Evolutionary conservation across 1,284 basidiomycete genomes (phyloP).

Genomic region (Filobasidium uniguttulatum): DNA sequence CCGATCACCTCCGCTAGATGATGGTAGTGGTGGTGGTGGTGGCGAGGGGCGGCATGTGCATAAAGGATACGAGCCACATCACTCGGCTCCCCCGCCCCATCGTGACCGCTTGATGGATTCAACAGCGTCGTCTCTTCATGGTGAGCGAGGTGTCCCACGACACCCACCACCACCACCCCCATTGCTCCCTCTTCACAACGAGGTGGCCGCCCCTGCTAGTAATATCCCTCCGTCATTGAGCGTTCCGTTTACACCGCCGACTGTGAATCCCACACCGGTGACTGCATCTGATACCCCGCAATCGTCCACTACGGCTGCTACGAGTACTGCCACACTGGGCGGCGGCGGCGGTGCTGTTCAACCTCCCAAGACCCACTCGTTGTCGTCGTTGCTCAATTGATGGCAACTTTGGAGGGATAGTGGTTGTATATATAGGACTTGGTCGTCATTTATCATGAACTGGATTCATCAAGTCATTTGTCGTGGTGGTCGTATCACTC

Average conservation of each 20-base stretch:
- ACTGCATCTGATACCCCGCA: not conserved
- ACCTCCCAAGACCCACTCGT: not conserved
- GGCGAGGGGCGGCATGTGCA: not conserved
- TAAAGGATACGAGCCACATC: not conserved
- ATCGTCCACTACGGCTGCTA: too few relatives aligned
- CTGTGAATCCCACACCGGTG: not conserved
- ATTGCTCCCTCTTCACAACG: not conserved
- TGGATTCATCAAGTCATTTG: too few relatives aligned
- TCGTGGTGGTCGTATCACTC: too few relatives aligned
- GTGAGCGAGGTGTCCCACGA: not conserved
- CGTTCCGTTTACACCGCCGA: not conserved
- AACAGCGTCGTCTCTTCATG: not conserved
- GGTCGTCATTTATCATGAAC: too few relatives aligned
- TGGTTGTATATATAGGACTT: too few relatives aligned
- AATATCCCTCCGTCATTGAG: not conserved
- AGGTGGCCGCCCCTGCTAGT: too few relatives aligned
- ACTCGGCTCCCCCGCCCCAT: too few relatives aligned
- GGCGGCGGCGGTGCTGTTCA: too few relatives aligned
- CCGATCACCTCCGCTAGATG: not conserved
- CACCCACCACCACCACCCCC: not conserved
- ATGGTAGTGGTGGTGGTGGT: not conserved
- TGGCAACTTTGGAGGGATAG: too few relatives aligned
- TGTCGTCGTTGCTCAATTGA: conserved; percentile 1
- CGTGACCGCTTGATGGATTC: not conserved
- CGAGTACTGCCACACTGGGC: too few relatives aligned